Evolutionary conservation across 2,329 filamentous ascomycete genomes (phyloP).

Genomic region (Dactylellina drechsleri): DNA sequence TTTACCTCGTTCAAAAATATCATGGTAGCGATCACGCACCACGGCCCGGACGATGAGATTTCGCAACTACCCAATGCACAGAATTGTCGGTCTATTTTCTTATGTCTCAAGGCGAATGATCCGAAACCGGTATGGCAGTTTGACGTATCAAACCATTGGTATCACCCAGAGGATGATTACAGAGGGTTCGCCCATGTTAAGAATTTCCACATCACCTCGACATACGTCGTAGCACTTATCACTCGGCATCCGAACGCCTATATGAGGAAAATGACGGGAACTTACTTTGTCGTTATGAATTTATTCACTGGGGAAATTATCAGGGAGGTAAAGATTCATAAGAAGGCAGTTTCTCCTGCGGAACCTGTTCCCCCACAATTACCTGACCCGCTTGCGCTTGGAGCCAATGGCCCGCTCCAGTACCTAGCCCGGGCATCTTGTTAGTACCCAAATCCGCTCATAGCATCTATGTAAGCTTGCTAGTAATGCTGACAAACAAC

Average conservation of each 20-base stretch:
- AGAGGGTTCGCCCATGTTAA: constrained; percentile 58
- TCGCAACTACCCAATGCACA: constrained; percentile 50
- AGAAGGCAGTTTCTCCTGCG: constrained; percentile 48
- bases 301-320: constrained; percentile 41
- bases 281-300: constrained; percentile 57
- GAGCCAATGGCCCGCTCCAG: constrained; percentile 29
- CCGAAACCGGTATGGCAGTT: constrained; percentile 57
- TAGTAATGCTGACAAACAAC: constrained; percentile 7
- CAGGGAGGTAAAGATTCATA: constrained; percentile 49
- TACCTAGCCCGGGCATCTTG: constrained; percentile 41
- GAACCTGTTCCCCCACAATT: constrained; percentile 26
- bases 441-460: constrained; percentile 14
- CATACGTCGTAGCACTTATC: constrained; percentile 58
- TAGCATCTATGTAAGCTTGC: not conserved
- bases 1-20: constrained; percentile 58
- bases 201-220: constrained; percentile 59
- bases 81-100: constrained; percentile 34
- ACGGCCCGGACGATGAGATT: constrained; percentile 52
- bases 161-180: constrained; percentile 55
- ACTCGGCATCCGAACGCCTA: constrained; percentile 57
- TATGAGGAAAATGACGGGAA: constrained; percentile 58
- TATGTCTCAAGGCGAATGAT: constrained; percentile 44
- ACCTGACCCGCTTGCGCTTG: constrained; percentile 8
- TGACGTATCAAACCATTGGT: constrained; percentile 57
- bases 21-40: constrained; percentile 57